A percentile compares a stretch with the other conserved stretches of the same genome.
Conservation (phyloP, 2,329 filamentous ascomycete species). For the Ophiostoma quercus region DNA sequence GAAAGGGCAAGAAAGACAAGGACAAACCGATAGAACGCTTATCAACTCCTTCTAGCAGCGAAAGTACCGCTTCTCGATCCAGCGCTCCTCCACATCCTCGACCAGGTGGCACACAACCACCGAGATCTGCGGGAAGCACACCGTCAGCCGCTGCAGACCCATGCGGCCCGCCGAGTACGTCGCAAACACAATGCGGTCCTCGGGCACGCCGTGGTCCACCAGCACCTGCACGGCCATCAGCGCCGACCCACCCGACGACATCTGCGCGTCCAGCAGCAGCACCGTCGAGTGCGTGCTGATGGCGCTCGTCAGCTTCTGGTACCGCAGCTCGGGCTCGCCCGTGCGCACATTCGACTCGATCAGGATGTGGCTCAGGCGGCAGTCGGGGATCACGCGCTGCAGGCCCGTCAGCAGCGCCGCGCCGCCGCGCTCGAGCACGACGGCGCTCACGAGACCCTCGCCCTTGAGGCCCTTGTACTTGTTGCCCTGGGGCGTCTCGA, state of each 20-base stretch:
- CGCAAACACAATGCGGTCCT: constrained; percentile 82
- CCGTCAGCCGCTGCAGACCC: constrained; percentile 77
- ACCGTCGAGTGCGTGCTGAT: constrained; percentile 68
- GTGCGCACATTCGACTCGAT: constrained; percentile 84
- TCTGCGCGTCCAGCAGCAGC: constrained; percentile 84
- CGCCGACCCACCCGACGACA: constrained; percentile 79
- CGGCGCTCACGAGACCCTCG: constrained; percentile 72
- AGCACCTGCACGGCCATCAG: constrained; percentile 97
- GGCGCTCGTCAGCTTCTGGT: constrained; percentile 69
- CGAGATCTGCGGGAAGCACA: constrained; percentile 80
- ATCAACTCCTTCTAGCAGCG: constrained; percentile 60
- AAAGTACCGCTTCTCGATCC: constrained; percentile 86
- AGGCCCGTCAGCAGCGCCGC: constrained; percentile 83
- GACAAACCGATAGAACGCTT: neutral
- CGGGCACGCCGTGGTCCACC: constrained; percentile 82
- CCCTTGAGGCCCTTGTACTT: constrained; percentile 66
- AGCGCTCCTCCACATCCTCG: constrained; percentile 75
- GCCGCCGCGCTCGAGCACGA: constrained; percentile 83
- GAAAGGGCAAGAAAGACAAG: neutral
- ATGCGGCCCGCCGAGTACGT: constrained; percentile 84
- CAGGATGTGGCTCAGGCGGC: constrained; percentile 77
- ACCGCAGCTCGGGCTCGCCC: constrained; percentile 90
- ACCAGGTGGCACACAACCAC: constrained; percentile 81
- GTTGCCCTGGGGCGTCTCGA: constrained; percentile 66
- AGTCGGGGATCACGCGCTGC: constrained; percentile 86